phyloP scores from a whole-genome alignment of 2,329 filamentous ascomycete genomes.

The Monilinia polystroma region DNA sequence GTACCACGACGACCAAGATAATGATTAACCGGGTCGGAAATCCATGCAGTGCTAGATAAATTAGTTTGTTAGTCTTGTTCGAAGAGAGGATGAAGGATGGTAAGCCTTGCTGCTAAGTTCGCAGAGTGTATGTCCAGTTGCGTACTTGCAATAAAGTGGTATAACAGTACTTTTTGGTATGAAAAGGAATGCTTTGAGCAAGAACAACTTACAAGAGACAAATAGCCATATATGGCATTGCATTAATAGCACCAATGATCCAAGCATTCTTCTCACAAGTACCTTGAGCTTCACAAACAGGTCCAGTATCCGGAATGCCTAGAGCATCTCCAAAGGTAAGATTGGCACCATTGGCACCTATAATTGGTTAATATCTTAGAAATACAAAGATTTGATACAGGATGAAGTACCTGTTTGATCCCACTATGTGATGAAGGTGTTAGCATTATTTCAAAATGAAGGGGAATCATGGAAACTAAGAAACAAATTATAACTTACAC shows the following conservation, averaged over 20 bases:
- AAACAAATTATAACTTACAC: conserved; percentile 39
- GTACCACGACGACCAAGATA: conserved; percentile 59
- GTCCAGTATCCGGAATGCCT: conserved; percentile 41
- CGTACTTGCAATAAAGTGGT: neutral
- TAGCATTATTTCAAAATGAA: neutral
- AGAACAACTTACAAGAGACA: conserved; percentile 47
- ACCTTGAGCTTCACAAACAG: conserved; percentile 25
- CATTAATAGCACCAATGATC: conserved; percentile 59
- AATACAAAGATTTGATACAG: neutral
- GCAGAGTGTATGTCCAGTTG: neutral
- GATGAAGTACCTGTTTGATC: conserved; percentile 23
- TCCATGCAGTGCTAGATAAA: conserved; percentile 49
- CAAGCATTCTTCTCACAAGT: conserved; percentile 49
- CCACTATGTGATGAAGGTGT: conserved; percentile 15
- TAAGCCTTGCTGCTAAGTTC: neutral
- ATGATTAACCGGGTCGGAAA: conserved; percentile 61
- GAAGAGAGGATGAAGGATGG: neutral
- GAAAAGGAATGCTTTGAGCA: neutral
- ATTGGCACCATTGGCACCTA: conserved; percentile 50
- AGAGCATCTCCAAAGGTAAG: conserved; percentile 47
- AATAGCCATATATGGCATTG: conserved; percentile 45
- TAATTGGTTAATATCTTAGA: conserved; percentile 28
- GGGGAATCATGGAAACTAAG: conserved; percentile 23
- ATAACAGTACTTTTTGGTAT: neutral
- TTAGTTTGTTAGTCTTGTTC: neutral